A percentile compares a stretch with the other conserved stretches of the same genome.
Evolutionary conservation across 2,329 filamentous ascomycete species (phyloP).

Genomic region (Aspergillus cejpii): DNA sequence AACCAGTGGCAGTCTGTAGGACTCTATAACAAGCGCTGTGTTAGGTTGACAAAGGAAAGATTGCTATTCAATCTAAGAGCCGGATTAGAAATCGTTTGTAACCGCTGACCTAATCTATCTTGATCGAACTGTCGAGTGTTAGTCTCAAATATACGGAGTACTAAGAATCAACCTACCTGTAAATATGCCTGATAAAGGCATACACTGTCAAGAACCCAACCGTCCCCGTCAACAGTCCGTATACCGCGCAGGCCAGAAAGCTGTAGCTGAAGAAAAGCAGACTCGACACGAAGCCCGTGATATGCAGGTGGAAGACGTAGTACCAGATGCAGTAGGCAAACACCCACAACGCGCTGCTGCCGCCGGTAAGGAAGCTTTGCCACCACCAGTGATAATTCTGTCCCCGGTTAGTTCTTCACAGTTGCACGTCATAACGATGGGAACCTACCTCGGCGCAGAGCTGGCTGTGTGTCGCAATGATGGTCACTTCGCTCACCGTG

Average conservation of each 20-base stretch:
- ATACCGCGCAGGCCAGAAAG: conserved; percentile 72
- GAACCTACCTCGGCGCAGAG: conserved; percentile 63
- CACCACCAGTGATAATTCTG: conserved; percentile 88
- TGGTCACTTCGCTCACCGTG: conserved; percentile 73
- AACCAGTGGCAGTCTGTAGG: too few species aligned
- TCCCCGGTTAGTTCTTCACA: conserved; percentile 7
- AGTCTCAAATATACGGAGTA: background rate
- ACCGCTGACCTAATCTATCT: too few species aligned
- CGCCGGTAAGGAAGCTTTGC: conserved; percentile 76
- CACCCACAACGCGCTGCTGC: conserved; percentile 70
- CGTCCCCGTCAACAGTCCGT: conserved; percentile 73
- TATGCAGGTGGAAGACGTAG: conserved; percentile 71
- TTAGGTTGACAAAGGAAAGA: background rate
- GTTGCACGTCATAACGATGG: background rate
- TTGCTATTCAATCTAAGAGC: background rate
- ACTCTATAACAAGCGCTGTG: too few species aligned
- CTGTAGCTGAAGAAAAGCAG: conserved; percentile 82
- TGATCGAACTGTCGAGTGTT: conserved; percentile 25
- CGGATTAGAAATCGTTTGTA: too few species aligned
- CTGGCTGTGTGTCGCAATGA: conserved; percentile 75
- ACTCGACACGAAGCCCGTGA: conserved; percentile 70
- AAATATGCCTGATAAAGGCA: conserved; percentile 76
- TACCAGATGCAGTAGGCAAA: conserved; percentile 81
- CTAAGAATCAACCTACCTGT: conserved; percentile 54
- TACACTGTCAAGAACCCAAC: conserved; percentile 80